phyloP scores from a whole-genome alignment of 306 rosid species.

The Trifolium fragiferum region DNA sequence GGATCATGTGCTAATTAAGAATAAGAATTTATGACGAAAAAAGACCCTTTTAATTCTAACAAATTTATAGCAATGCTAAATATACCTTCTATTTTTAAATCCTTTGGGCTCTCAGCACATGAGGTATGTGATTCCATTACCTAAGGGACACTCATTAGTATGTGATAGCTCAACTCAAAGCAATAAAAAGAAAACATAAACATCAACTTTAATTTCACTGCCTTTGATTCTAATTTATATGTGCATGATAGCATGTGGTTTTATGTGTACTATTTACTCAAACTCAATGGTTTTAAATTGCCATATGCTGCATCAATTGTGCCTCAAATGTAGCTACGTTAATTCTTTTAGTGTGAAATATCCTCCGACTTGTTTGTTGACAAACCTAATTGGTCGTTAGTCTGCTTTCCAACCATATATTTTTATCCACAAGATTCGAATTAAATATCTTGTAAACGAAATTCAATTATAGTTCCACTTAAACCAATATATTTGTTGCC shows the following conservation, averaged over 20 bases:
- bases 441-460: no score
- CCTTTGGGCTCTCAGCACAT: constrained; percentile 37
- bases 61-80: constrained; percentile 8
- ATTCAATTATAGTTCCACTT: no score
- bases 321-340: neutral
- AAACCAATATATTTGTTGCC: no score
- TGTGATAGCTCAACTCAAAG: constrained; percentile 45
- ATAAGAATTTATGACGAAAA: constrained; percentile 27
- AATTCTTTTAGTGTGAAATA: no score
- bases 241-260: constrained; percentile 44
- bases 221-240: constrained; percentile 54
- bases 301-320: neutral
- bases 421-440: no score
- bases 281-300: constrained; percentile 21
- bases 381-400: no score
- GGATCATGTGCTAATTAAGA: constrained; percentile 55
- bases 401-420: no score
- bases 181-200: constrained; percentile 40
- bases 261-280: constrained; percentile 46
- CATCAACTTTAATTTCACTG: constrained; percentile 37
- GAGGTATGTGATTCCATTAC: constrained; percentile 45
- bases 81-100: constrained; percentile 29
- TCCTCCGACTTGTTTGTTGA: no score
- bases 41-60: constrained; percentile 24
- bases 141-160: constrained; percentile 29